Evolutionary conservation across 139 green algal species (phyloP), one percentile per base, ranked within the genome.

Genomic region (Coccomyxa sp.): DNA sequence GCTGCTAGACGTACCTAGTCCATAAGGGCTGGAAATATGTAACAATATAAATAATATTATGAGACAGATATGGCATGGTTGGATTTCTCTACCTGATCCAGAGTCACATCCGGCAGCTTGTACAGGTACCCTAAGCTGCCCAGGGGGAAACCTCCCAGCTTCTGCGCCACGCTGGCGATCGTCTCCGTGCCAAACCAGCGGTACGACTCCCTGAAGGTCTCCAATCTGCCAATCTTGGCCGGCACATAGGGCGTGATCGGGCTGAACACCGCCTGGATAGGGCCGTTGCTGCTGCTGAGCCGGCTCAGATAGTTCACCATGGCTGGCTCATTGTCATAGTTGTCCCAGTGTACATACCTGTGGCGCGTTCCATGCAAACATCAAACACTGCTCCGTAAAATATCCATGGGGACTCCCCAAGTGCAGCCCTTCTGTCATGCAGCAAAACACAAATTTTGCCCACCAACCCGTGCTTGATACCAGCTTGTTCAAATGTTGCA

Each of bases 341-440:
- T 59, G 63, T 82, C 79, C 79, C 79, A 82, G 59, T 82, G 79
- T 13, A 82, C 79, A 77, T 82, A 82, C 38, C 38, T 51, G 38
- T 51, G 38, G n/a, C 38, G 38, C 38, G 7, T 51, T 3, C 38
- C 3, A 51, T 51, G 38, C 38, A 51, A 51, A 51, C 38, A 51
- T 51, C 3, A 51, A 7, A 7, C 38, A n/a, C 38, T 51, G 38
- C 38, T 51, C 38, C 7, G 38, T 7, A 51, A 7, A 3, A 51
- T 51, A 51, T n/a, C 38, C 38, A 51, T 51, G 38, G 7, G 7
- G 38, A 51, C n/a, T 51, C 3, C 38, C 38, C 38, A 51, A 7
- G 38, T 51, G 38, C 38, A 51, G 38, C 7, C 38, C 3, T n/a
- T 51, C 38, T 7, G 7, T 11, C 38, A 51, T 51, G 38, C 7